These are phyloP conservation scores for Lodderomyces metapsilosis DNA, from an alignment of 1,139 yeast species.

Conservation along the genomic window DNA sequence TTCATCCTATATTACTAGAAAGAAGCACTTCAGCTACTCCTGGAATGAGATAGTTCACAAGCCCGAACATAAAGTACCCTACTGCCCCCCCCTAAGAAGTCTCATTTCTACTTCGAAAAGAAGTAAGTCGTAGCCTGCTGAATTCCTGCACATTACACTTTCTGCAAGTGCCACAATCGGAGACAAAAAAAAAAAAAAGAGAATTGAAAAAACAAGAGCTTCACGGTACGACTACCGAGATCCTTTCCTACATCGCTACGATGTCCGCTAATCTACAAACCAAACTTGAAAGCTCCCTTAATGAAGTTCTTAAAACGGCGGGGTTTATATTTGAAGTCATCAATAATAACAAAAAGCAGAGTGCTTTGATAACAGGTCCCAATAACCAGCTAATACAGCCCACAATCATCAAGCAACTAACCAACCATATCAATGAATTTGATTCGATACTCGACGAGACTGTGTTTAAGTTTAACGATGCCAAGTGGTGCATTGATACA, in stretches of 20 bases:
- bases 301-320: slow-evolving; percentile 42
- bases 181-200: not conserved
- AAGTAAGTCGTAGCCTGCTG: too few relatives aligned
- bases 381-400: slow-evolving; percentile 45
- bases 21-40: too few relatives aligned
- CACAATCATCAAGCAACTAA: slow-evolving; percentile 39
- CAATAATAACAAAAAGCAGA: slow-evolving; percentile 42
- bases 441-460: slow-evolving; percentile 48
- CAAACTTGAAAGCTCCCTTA: slow-evolving; percentile 39
- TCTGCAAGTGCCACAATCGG: not conserved
- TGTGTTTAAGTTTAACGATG: slow-evolving; percentile 42
- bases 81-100: too few relatives aligned
- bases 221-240: too few relatives aligned
- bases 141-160: too few relatives aligned
- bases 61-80: too few relatives aligned
- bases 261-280: slow-evolving; percentile 40
- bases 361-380: slow-evolving; percentile 43
- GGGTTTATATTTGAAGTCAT: slow-evolving; percentile 48
- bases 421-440: slow-evolving; percentile 35
- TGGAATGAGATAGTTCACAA: too few relatives aligned
- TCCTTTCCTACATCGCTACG: too few relatives aligned
- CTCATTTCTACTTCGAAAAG: too few relatives aligned
- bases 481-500: slow-evolving; percentile 47
- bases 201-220: too few relatives aligned
- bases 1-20: too few relatives aligned